These are phyloP conservation scores for Neocatenulostroma microsporum DNA, from an alignment of 2,329 filamentous ascomycete genomes.

Conservation along the genomic window DNA sequence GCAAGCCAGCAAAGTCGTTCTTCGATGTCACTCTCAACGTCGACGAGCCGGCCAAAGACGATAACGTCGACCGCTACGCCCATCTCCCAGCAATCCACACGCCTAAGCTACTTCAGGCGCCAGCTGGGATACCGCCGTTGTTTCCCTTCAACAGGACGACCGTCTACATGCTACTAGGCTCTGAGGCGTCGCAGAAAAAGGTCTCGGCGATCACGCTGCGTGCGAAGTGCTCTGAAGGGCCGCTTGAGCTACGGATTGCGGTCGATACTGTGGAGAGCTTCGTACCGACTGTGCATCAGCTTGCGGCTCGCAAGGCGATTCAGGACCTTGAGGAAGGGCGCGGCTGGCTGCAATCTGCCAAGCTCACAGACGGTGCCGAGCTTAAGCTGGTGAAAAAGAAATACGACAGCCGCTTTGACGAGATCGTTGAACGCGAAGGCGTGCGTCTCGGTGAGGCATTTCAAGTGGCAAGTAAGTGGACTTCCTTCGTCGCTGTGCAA, in stretches of 20 bases:
- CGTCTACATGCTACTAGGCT: slow-evolving; percentile 57
- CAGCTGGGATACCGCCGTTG: slow-evolving; percentile 54
- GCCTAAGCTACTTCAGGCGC: slow-evolving; percentile 58
- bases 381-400: slow-evolving; percentile 35
- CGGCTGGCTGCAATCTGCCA: slow-evolving; percentile 54
- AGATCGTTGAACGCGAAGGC: slow-evolving; percentile 58
- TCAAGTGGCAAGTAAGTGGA: slow-evolving; percentile 62
- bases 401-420: slow-evolving; percentile 46
- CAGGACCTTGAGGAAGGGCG: slow-evolving; percentile 62
- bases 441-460: slow-evolving; percentile 58
- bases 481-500: slow-evolving; percentile 63
- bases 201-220: slow-evolving; percentile 52
- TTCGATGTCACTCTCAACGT: slow-evolving; percentile 48
- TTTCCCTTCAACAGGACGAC: slow-evolving; percentile 60
- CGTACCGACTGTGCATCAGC: slow-evolving; percentile 54
- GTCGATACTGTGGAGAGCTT: slow-evolving; percentile 35
- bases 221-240: slow-evolving; percentile 50
- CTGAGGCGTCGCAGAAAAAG: slow-evolving; percentile 38
- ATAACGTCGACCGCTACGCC: slow-evolving; percentile 33
- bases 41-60: slow-evolving; percentile 30
- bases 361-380: slow-evolving; percentile 29
- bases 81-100: slow-evolving; percentile 46
- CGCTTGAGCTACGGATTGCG: slow-evolving; percentile 57
- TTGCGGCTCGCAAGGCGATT: slow-evolving; percentile 60
- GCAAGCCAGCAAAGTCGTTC: slow-evolving; percentile 53